Conservation (phyloP, 2,329 filamentous ascomycete species). For the Penicillium capsulatum region DNA sequence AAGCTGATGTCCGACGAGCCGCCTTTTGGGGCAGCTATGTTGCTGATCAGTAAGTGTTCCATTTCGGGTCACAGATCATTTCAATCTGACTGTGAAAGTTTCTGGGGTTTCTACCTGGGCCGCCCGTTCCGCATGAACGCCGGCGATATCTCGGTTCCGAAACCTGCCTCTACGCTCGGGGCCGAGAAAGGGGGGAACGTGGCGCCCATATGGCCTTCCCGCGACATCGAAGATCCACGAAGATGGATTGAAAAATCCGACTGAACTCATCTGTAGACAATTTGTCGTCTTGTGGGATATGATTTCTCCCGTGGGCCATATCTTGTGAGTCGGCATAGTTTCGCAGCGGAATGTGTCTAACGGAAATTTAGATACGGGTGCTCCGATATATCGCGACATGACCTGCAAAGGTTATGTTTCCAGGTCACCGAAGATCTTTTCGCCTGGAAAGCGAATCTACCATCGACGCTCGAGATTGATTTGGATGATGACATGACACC, state of each 20-base stretch:
- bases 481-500: constrained; percentile 31
- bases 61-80: not conserved
- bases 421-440: constrained; percentile 38
- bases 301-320: constrained; percentile 42
- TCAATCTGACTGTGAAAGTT: constrained; percentile 21
- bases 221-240: constrained; percentile 12
- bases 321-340: constrained; percentile 29
- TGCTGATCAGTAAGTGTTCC: constrained; percentile 35
- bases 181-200: constrained; percentile 28
- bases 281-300: constrained; percentile 44
- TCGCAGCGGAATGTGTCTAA: constrained; percentile 10
- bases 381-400: constrained; percentile 37
- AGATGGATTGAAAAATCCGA: constrained; percentile 27
- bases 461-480: constrained; percentile 36
- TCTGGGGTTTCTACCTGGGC: constrained; percentile 44
- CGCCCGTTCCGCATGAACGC: constrained; percentile 42
- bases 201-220: constrained; percentile 32
- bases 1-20: constrained; percentile 39
- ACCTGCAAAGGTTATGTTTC: constrained; percentile 35
- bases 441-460: constrained; percentile 41
- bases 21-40: constrained; percentile 45
- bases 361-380: constrained; percentile 31
- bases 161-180: constrained; percentile 30
- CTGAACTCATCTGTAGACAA: constrained; percentile 35
- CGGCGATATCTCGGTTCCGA: constrained; percentile 40